These are phyloP conservation scores for Herpetospermum pedunculosum DNA, from an alignment of 306 rosid species.

Conservation along the genomic window DNA sequence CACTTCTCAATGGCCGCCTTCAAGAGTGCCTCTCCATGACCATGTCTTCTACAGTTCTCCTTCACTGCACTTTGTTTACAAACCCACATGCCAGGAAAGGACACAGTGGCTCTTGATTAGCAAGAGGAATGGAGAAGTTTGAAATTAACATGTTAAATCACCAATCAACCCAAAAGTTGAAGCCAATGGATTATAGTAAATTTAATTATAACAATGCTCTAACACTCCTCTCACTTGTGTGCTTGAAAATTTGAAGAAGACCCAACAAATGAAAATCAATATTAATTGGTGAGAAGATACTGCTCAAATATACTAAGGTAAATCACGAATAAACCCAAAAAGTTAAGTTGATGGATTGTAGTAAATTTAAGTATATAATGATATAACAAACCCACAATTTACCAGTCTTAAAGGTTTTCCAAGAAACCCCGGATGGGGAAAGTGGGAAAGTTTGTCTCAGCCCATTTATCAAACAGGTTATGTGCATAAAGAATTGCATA, in stretches of 20 bases:
- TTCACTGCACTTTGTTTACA: conserved; percentile 34
- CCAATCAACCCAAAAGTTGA: too few relatives aligned
- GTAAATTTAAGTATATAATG: too few relatives aligned
- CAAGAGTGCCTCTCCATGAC: conserved; percentile 66
- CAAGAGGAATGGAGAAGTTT: background rate
- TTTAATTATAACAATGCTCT: too few relatives aligned
- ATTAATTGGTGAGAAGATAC: too few relatives aligned
- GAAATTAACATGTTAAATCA: too few relatives aligned
- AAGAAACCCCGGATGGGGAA: background rate
- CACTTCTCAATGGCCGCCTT: conserved; percentile 70
- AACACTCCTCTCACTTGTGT: too few relatives aligned
- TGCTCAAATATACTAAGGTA: too few relatives aligned
- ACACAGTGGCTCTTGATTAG: background rate
- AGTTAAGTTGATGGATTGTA: too few relatives aligned
- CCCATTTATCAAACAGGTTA: conserved; percentile 39
- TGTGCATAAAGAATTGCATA: background rate
- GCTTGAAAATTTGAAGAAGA: too few relatives aligned
- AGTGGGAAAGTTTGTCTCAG: background rate
- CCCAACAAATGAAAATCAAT: too few relatives aligned
- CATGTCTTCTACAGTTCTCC: conserved; percentile 65
- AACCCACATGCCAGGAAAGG: background rate
- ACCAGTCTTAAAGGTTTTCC: background rate
- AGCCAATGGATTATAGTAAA: too few relatives aligned
- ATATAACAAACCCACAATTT: background rate
- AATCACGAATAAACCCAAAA: too few relatives aligned